Conservation (phyloP, 179 eudicot genomes). For the Actinidia arguta region DNA sequence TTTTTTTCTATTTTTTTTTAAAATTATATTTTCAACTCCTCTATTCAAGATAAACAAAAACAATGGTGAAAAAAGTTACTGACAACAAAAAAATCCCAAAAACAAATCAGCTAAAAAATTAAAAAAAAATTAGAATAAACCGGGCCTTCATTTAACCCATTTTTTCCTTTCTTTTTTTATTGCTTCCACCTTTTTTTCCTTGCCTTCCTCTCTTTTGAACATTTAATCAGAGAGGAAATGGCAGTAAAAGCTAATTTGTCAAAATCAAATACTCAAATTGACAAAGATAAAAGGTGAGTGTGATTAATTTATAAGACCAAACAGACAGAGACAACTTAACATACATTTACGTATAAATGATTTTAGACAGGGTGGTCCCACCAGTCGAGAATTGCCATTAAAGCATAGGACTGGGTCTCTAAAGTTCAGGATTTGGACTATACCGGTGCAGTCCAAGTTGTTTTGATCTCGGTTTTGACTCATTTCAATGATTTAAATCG, state of each 20-base stretch:
- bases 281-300: background rate
- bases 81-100: background rate
- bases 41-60: too few species aligned
- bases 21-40: background rate
- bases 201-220: background rate
- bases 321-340: conserved; percentile 13
- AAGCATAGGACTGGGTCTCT: too few species aligned
- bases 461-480: too few species aligned
- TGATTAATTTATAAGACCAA: background rate
- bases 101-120: background rate
- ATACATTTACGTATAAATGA: background rate
- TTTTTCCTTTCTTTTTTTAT: background rate
- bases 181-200: background rate
- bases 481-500: too few species aligned
- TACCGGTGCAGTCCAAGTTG: too few species aligned
- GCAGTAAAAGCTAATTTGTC: background rate
- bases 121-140: too few species aligned
- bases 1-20: too few species aligned
- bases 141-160: background rate
- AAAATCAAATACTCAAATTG: background rate
- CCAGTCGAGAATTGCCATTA: too few species aligned
- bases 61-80: background rate
- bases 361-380: too few species aligned
- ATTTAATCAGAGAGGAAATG: background rate
- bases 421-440: too few species aligned